Evolutionary conservation across 345 rosid species (phyloP), one percentile per base, ranked within the genome.

Genomic region (Passiflora organensis): DNA sequence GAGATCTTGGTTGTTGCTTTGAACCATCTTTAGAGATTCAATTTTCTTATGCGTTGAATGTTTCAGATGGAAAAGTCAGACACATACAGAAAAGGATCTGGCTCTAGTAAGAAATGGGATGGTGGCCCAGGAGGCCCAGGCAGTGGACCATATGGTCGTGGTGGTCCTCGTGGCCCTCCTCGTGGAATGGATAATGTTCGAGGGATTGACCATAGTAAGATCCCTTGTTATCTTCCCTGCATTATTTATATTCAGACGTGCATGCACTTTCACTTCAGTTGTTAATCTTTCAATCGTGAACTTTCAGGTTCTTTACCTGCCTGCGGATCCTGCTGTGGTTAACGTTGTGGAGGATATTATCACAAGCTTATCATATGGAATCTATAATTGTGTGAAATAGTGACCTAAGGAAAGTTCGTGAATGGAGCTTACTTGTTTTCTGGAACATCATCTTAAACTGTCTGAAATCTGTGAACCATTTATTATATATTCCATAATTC

Each of bases 121-220:
- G 95, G 87, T 32, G 91, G 91, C 39, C 80, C 85, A 0, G 90
- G 95, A 37, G 95, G 97, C 12, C 83, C 88, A 5, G 95, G 94
- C 21, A 76, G 94, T 12, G 87, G 91, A 62, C 75, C 78, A 13
- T 46, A 76, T 13, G 86, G 91, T 6, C 80, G 79, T 1, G 86
- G 91, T 6, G 81, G 97, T 8, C 87, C 87, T 11, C 80, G 80
- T 19, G 81, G 85, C 34, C 95, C 86, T 13, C 88, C 91, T 13
- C 86, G 91, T 0, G 96, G 95, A 13, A 67, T 83, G 5, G 87
- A 83, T 71, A 91, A 85, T 67, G 95, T 84, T 56, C 67, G 85
- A 46, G 89, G 89, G 38, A 72, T 69, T 59, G 86, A 85, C 65
- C 89, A 82, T 38, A 79, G 94, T 85, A 55, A 67, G 89, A 67